Percentiles rank a stretch among this genome's conserved stretches.
These are phyloP conservation scores for Syzygium grande DNA, from an alignment of 345 rosid species.

Conservation along the genomic window DNA sequence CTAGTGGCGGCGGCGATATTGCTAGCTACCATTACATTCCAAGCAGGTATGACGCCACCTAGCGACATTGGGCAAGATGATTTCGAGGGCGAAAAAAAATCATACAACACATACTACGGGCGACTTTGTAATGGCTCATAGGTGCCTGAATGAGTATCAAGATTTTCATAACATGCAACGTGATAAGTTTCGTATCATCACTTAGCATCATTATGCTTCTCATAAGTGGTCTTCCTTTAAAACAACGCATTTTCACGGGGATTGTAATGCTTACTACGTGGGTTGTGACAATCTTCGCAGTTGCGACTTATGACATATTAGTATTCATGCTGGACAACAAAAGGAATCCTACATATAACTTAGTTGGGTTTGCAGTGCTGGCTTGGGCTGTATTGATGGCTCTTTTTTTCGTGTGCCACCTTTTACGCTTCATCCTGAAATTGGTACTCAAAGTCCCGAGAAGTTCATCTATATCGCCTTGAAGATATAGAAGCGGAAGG, in stretches of 20 bases:
- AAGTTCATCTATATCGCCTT: background rate
- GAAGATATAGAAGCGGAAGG: background rate
- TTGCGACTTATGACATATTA: background rate
- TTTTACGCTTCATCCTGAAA: background rate
- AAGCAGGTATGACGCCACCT: background rate
- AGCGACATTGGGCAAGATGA: background rate
- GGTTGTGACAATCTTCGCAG: fast-evolving
- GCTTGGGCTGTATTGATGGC: background rate
- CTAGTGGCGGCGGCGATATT: background rate
- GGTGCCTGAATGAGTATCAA: background rate
- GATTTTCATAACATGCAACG: too few relatives aligned
- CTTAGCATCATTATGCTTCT: background rate
- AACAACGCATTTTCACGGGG: fast-evolving
- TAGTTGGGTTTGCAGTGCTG: fast-evolving
- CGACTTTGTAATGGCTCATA: background rate
- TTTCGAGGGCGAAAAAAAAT: background rate
- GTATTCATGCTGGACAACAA: background rate
- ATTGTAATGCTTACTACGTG: background rate
- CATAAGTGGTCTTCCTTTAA: background rate
- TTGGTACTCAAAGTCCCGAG: too few relatives aligned
- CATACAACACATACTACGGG: background rate
- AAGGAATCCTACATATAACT: background rate
- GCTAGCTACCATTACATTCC: background rate
- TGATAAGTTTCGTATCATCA: too few relatives aligned
- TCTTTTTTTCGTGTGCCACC: background rate